Percentiles rank a stretch among this genome's conserved stretches.
Evolutionary conservation across 495 filamentous ascomycete species (phyloP).

Genomic region (Monascus purpureus): DNA sequence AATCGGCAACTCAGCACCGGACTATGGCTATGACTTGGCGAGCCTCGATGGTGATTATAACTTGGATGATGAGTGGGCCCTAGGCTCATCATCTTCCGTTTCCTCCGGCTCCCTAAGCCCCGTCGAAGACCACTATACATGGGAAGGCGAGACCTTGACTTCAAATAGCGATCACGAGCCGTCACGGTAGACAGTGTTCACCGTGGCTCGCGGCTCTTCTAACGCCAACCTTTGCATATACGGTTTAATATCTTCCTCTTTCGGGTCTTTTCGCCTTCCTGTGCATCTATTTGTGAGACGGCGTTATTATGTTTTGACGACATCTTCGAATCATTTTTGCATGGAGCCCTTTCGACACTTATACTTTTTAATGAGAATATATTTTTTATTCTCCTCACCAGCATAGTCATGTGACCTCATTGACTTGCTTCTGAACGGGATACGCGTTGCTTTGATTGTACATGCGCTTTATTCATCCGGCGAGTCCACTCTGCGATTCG

Average conservation of each 20-base stretch:
- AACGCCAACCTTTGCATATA: conserved; percentile 5
- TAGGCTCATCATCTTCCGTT: conserved; percentile 57
- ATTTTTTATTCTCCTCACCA: neutral
- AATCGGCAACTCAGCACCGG: conserved; percentile 45
- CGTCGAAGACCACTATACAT: conserved; percentile 45
- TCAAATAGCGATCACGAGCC: conserved; percentile 39
- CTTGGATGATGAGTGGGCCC: conserved; percentile 58
- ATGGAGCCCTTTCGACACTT: conserved; percentile 33
- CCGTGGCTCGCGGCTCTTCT: conserved; percentile 7
- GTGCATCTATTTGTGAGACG: conserved; percentile 21
- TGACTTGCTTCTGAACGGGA: neutral
- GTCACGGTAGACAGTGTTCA: conserved; percentile 19
- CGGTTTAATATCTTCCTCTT: conserved; percentile 9
- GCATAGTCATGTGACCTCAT: neutral
- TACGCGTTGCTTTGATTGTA: conserved; percentile 2
- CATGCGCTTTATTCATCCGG: conserved; percentile 1
- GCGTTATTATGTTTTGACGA: conserved; percentile 27
- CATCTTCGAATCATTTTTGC: conserved; percentile 27
- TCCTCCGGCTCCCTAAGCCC: conserved; percentile 50
- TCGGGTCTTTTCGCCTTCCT: conserved; percentile 10
- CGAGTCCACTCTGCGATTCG: neutral
- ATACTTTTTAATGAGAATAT: conserved; percentile 27
- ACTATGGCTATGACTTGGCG: conserved; percentile 42
- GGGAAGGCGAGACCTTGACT: conserved; percentile 48
- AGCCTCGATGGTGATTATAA: conserved; percentile 42